Evolutionary conservation across 768 basidiomycete species (phyloP).

Genomic region (Pisolithus marmoratus): DNA sequence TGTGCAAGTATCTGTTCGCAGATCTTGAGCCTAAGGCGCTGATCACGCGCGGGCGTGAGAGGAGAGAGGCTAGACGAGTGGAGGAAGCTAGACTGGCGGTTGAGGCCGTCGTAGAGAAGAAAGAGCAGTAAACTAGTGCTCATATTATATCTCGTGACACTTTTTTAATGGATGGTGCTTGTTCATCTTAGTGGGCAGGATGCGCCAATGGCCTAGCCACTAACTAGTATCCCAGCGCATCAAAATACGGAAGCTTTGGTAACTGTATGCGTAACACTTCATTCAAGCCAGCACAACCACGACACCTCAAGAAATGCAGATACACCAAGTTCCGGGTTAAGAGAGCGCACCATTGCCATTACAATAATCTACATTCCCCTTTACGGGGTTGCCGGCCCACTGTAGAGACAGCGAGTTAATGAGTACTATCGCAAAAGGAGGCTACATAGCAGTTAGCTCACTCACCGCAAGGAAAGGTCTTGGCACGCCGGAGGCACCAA

Average conservation of each 20-base stretch:
- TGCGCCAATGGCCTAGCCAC: too few species aligned
- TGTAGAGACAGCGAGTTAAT: neutral
- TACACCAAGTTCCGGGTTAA: conserved; percentile 26
- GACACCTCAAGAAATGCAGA: neutral
- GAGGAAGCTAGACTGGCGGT: conserved; percentile 32
- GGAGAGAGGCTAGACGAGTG: conserved; percentile 57
- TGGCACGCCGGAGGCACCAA: conserved; percentile 45
- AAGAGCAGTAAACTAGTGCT: conserved; percentile 24
- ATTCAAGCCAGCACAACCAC: too few species aligned
- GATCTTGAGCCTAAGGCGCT: conserved; percentile 80
- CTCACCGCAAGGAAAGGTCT: conserved; percentile 38
- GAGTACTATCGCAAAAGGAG: too few species aligned
- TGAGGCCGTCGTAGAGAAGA: conserved; percentile 28
- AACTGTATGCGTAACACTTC: too few species aligned
- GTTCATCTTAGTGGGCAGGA: too few species aligned
- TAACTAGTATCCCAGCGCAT: too few species aligned
- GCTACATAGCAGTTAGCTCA: too few species aligned
- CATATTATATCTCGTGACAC: neutral
- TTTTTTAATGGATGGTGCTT: neutral
- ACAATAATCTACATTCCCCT: conserved; percentile 53
- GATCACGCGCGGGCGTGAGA: conserved; percentile 78
- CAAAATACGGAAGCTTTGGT: too few species aligned
- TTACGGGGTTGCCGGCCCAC: conserved; percentile 51
- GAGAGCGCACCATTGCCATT: conserved; percentile 48
- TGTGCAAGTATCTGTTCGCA: conserved; percentile 84